phyloP scores from a whole-genome alignment of 768 basidiomycete species.

The Rhizopogon sp. region DNA sequence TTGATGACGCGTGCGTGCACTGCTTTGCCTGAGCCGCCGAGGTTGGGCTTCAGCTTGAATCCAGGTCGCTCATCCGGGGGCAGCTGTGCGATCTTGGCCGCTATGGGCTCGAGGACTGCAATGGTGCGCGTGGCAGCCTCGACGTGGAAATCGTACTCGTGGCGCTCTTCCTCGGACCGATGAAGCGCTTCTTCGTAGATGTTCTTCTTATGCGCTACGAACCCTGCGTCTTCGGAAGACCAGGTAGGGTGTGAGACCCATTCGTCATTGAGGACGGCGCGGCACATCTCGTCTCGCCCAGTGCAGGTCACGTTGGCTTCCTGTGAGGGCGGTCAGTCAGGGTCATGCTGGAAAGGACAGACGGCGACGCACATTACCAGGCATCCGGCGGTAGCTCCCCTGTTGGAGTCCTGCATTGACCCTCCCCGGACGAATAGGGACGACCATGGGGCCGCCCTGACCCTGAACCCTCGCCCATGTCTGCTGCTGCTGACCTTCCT shows the following conservation, averaged over 20 bases:
- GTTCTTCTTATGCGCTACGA: slow-evolving; percentile 90
- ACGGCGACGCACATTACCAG: slow-evolving; percentile 58
- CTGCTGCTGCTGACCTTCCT: slow-evolving; percentile 39
- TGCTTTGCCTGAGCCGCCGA: slow-evolving; percentile 78
- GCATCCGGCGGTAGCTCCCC: slow-evolving; percentile 89
- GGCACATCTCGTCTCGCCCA: slow-evolving; percentile 96
- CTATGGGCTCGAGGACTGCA: slow-evolving; percentile 84
- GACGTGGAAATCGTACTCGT: slow-evolving; percentile 98
- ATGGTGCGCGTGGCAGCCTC: slow-evolving; percentile 94
- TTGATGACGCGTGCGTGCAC: slow-evolving; percentile 93
- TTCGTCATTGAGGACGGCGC: slow-evolving; percentile 92
- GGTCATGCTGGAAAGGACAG: background rate
- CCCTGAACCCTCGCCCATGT: slow-evolving; percentile 50
- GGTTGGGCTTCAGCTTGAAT: slow-evolving; percentile 86
- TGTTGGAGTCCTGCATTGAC: slow-evolving; percentile 67
- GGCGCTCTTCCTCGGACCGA: slow-evolving; percentile 94
- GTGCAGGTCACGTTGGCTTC: slow-evolving; percentile 87
- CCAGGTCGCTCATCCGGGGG: slow-evolving; percentile 68
- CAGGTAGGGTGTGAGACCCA: slow-evolving; percentile 98
- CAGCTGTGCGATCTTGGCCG: slow-evolving; percentile 80
- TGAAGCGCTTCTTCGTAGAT: slow-evolving; percentile 95
- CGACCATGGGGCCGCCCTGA: slow-evolving; percentile 29
- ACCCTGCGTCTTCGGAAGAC: slow-evolving; percentile 91
- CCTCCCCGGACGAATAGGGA: slow-evolving; percentile 43
- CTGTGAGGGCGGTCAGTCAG: slow-evolving; percentile 32